Conservation (phyloP, 345 rosid species). For the Eucalyptus cloeziana region DNA sequence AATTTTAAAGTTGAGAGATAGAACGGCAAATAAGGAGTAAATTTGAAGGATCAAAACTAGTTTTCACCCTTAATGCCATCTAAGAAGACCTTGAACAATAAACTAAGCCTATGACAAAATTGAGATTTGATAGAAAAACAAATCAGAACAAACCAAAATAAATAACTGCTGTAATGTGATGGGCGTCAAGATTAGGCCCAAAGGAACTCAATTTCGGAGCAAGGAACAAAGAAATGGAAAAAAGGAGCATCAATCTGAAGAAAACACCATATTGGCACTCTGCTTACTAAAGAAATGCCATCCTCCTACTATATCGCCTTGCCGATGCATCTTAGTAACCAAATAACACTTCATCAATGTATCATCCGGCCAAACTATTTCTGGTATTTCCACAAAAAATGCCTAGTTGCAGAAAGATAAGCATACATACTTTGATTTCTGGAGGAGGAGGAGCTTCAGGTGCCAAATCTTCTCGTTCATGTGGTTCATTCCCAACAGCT, state of each 20-base stretch:
- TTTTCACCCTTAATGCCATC: not conserved
- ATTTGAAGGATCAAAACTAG: not conserved
- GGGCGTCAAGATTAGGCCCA: not conserved
- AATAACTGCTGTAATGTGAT: not conserved
- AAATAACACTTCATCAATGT: not conserved
- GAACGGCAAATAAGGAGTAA: not conserved
- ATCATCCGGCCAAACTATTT: not conserved
- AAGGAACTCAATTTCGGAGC: not conserved
- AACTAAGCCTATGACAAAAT: not conserved
- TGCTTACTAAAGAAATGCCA: not conserved
- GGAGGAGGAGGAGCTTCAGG: constrained; percentile 98
- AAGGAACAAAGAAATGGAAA: not conserved
- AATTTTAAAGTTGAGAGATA: not conserved
- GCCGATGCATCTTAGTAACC: not conserved
- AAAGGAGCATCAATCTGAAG: not conserved
- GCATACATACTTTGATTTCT: constrained; percentile 64
- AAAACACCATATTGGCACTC: not conserved
- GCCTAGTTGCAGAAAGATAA: not conserved
- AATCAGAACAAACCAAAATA: not conserved
- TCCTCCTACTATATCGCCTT: not conserved
- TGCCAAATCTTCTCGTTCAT: constrained; percentile 89
- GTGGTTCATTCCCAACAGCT: constrained; percentile 86
- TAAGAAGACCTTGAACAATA: not conserved
- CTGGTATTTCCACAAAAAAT: not conserved
- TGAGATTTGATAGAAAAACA: not conserved